Percentiles rank a stretch among this genome's conserved stretches.
These are phyloP conservation scores for Claviceps purpurea DNA, from an alignment of 2,329 filamentous ascomycete species.

Conservation along the genomic window DNA sequence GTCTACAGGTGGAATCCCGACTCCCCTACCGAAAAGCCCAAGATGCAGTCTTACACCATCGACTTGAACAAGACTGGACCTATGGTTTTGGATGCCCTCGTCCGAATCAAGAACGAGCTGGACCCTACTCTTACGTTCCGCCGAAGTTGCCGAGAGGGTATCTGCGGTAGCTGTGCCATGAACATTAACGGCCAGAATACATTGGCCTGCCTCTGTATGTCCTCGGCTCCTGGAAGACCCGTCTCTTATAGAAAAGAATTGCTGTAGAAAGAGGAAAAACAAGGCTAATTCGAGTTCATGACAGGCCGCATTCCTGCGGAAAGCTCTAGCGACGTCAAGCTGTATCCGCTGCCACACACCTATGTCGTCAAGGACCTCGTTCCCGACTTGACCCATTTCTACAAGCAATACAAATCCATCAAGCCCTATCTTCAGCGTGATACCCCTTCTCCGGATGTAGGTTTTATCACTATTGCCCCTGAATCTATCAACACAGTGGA, in stretches of 20 bases:
- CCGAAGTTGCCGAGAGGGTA: conserved; percentile 91
- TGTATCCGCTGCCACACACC: conserved; percentile 96
- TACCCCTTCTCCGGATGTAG: conserved; percentile 69
- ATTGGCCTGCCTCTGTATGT: conserved; percentile 89
- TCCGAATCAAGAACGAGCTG: conserved; percentile 97
- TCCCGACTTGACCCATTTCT: conserved; percentile 94
- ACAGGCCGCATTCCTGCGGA: conserved; percentile 87
- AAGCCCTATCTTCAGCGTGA: conserved; percentile 95
- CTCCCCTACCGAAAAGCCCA: conserved; percentile 78
- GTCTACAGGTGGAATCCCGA: conserved; percentile 99
- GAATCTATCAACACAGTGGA: too few relatives aligned
- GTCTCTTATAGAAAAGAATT: background rate
- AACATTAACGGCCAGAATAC: conserved; percentile 99
- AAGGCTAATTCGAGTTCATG: background rate
- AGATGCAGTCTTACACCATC: conserved; percentile 88
- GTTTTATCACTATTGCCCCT: conserved; percentile 19
- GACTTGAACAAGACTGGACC: conserved; percentile 98
- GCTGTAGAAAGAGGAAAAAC: too few relatives aligned
- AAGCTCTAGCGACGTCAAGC: conserved; percentile 66
- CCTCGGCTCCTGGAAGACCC: background rate
- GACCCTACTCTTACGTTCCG: conserved; percentile 95
- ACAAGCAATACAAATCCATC: conserved; percentile 99
- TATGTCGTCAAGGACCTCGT: conserved; percentile 99
- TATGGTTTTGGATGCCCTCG: conserved; percentile 94
- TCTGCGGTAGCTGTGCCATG: conserved; percentile 98